phyloP scores from a whole-genome alignment of 2,329 filamentous ascomycete species.

The Colletotrichum eleusines region DNA sequence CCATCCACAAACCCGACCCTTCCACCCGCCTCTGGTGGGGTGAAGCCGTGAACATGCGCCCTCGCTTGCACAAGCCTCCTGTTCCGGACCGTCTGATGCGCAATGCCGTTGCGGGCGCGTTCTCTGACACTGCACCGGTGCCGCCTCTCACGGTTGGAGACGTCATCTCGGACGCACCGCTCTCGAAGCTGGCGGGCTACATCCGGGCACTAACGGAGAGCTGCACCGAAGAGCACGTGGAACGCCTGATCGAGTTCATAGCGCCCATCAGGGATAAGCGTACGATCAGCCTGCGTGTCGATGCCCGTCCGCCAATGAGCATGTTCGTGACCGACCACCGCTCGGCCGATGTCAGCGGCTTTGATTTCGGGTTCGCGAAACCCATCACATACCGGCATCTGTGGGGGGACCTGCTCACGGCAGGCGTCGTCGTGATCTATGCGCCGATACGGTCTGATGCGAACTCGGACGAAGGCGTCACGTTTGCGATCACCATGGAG shows the following conservation, averaged over 20 bases:
- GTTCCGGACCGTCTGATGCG: neutral
- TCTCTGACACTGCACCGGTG: neutral
- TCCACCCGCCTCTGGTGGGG: neutral
- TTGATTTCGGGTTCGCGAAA: slow-evolving; percentile 7
- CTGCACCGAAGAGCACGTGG: neutral
- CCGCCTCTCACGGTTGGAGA: neutral
- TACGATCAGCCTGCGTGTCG: slow-evolving; percentile 5
- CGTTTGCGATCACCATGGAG: neutral
- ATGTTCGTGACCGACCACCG: slow-evolving; percentile 7
- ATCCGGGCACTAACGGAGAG: neutral
- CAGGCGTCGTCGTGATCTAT: neutral
- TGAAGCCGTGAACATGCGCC: slow-evolving; percentile 5
- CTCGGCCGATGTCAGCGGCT: neutral
- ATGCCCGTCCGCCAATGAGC: slow-evolving; percentile 8
- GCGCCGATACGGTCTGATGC: neutral
- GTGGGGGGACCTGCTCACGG: neutral
- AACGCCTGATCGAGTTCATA: neutral
- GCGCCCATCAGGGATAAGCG: neutral
- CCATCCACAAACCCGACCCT: slow-evolving; percentile 43
- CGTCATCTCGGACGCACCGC: neutral
- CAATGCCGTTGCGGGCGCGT: neutral
- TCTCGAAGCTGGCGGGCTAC: neutral
- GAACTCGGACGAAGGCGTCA: neutral
- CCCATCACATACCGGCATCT: neutral
- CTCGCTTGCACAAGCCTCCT: neutral